phyloP scores from a whole-genome alignment of 202 grass and related monocot genomes.

The Miscanthus sacchariflorus region DNA sequence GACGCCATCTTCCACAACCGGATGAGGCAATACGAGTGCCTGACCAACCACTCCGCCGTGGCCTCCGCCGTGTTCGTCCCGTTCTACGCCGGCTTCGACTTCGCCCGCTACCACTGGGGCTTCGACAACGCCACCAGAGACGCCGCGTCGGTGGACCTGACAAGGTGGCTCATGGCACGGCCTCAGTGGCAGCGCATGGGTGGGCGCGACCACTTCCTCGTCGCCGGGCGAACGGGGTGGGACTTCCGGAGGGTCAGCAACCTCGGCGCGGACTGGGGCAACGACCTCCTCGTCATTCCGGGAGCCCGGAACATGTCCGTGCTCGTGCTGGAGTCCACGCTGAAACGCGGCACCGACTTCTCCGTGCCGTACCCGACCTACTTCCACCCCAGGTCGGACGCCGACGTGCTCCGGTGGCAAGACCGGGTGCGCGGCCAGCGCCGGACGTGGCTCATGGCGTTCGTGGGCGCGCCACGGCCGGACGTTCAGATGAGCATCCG shows the following conservation, averaged over 20 bases:
- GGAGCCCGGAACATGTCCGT: slow-evolving; percentile 61
- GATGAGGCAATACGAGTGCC: slow-evolving; percentile 75
- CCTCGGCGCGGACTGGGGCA: slow-evolving; percentile 61
- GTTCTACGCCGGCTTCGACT: slow-evolving; percentile 78
- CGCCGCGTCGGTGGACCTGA: slow-evolving; percentile 58
- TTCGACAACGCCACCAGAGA: slow-evolving; percentile 62
- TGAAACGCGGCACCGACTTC: slow-evolving; percentile 47
- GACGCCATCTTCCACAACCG: slow-evolving; percentile 76
- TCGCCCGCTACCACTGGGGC: slow-evolving; percentile 74
- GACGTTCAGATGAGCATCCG: slow-evolving; percentile 50
- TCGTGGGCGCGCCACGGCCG: slow-evolving; percentile 73
- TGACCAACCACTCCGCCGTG: slow-evolving; percentile 57
- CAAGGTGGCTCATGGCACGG: slow-evolving; percentile 56
- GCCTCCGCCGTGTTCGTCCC: slow-evolving; percentile 72
- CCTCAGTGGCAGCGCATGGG: slow-evolving; percentile 60
- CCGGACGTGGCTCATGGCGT: slow-evolving; percentile 61
- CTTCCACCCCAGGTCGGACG: slow-evolving; percentile 69
- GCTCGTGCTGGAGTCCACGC: slow-evolving; percentile 63
- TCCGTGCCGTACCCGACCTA: slow-evolving; percentile 73
- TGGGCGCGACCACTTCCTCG: slow-evolving; percentile 76
- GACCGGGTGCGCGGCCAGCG: slow-evolving; percentile 38
- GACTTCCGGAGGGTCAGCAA: slow-evolving; percentile 60
- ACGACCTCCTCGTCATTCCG: slow-evolving; percentile 62
- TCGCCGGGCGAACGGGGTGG: slow-evolving; percentile 77
- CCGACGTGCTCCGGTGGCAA: slow-evolving; percentile 68